Evolutionary conservation across 176 grass and related monocot species (phyloP), one percentile per base, ranked within the genome.

Genomic region (Canna indica): DNA sequence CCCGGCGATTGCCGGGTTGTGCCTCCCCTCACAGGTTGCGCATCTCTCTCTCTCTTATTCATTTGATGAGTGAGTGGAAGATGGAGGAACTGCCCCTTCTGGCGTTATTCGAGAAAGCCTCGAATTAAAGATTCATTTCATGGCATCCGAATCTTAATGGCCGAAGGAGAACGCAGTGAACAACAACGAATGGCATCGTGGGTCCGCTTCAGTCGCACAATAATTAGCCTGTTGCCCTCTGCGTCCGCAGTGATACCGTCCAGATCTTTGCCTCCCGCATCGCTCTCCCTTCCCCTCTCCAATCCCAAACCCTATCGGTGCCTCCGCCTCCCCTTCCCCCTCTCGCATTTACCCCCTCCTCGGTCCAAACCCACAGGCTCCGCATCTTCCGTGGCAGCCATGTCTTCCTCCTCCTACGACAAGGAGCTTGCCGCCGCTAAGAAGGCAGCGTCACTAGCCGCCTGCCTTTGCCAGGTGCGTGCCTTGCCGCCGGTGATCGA

Each of bases 351-450:
- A 76, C 66, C 5, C 47, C 0, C 8, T 45, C 22, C 24, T 65
- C 30, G 60, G 74, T 74, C 80, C 81, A 3, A 16, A 53, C 63
- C 35, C 10, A 34, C 34, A 24, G 2, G 63, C 24, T 26, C 35
- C 12, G 33, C 63, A 71, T 73, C 80, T 69, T 47, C 53, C 26
- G 12, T 76, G 61, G 45, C 44, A 11, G 25, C 59, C 44, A 67
- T 53, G 68, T 36, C 64, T 50, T 75, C 70, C 22, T 72, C 58
- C 31, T 79, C 78, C 45, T 96, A 97, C 75, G 82, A 76, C 46
- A 86, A 90, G 33, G 94, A 97, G 80, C 81, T 97, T 59, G 86
- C 89, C 16, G 89, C 94, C 27, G 86, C 94, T 64, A 92, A 87
- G 86, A 97, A 92, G 82, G 94, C 94, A 8, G 84, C 85, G 62